These are phyloP conservation scores for Rhexocercosporidium sp. DNA, from an alignment of 2,329 filamentous ascomycete species.

Conservation along the genomic window DNA sequence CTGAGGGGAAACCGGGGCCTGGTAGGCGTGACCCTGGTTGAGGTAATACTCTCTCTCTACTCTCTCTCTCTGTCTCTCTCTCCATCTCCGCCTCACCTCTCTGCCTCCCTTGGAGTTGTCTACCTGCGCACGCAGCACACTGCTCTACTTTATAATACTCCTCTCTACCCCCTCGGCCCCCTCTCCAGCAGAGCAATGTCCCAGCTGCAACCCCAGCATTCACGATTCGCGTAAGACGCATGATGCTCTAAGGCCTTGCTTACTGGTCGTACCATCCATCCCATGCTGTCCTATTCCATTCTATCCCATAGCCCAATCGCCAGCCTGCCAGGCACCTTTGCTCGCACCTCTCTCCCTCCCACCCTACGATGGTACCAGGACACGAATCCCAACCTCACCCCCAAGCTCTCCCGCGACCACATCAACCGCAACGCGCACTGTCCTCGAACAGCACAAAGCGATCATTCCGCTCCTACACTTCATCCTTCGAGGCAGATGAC, in stretches of 20 bases:
- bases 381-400: constrained; percentile 23
- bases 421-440: constrained; percentile 34
- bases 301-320: constrained; percentile 9
- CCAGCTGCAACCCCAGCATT: constrained; percentile 17
- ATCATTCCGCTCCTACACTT: constrained; percentile 61
- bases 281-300: too few relatives aligned
- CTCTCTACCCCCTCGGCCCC: background rate
- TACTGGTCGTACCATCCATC: constrained; percentile 28
- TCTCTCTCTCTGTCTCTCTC: too few relatives aligned
- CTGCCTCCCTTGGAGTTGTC: too few relatives aligned
- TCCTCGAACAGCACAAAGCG: constrained; percentile 51
- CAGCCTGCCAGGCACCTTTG: background rate
- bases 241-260: constrained; percentile 30
- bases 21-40: too few relatives aligned
- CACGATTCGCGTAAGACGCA: constrained; percentile 22
- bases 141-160: too few relatives aligned
- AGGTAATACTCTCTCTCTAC: too few relatives aligned
- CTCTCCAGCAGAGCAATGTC: constrained; percentile 21
- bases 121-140: too few relatives aligned
- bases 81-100: too few relatives aligned
- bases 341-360: background rate
- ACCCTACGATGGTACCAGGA: constrained; percentile 34
- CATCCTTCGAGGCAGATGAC: constrained; percentile 74
- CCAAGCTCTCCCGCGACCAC: constrained; percentile 22
- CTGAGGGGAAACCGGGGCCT: too few relatives aligned